Percentiles rank a stretch among this genome's conserved stretches.
These are phyloP conservation scores for Stylonectria norvegica DNA, from an alignment of 2,329 filamentous ascomycete genomes.

Conservation along the genomic window DNA sequence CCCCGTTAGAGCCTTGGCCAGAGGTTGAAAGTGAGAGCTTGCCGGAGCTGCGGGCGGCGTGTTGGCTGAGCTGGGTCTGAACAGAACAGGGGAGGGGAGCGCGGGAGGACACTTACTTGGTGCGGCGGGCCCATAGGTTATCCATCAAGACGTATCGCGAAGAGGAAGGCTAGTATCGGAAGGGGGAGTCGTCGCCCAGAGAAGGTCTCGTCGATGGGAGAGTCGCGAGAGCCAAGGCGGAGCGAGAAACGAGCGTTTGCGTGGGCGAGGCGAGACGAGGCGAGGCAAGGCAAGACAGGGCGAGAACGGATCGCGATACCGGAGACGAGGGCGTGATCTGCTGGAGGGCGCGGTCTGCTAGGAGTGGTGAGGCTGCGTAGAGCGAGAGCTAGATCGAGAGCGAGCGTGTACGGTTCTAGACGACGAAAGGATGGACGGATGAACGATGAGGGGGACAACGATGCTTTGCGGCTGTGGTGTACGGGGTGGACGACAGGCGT, in stretches of 20 bases:
- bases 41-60: slow-evolving; percentile 57
- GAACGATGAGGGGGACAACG: slow-evolving; percentile 1
- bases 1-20: slow-evolving; percentile 52
- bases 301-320: not conserved
- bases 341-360: not conserved
- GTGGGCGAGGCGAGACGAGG: slow-evolving; percentile 2
- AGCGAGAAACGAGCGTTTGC: slow-evolving; percentile 6
- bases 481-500: not conserved
- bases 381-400: not conserved
- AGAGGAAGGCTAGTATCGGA: slow-evolving; percentile 19
- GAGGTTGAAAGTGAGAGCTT: slow-evolving; percentile 88
- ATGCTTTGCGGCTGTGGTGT: slow-evolving; percentile 1
- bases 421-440: slow-evolving; percentile 1
- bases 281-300: not conserved
- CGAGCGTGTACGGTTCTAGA: not conserved
- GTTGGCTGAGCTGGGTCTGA: slow-evolving; percentile 12
- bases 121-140: slow-evolving; percentile 75
- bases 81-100: slow-evolving; percentile 2
- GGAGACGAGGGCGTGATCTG: not conserved
- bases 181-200: slow-evolving; percentile 23
- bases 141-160: slow-evolving; percentile 50
- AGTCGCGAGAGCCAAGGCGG: slow-evolving; percentile 6
- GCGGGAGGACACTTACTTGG: slow-evolving; percentile 59
- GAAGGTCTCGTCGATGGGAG: slow-evolving; percentile 15
- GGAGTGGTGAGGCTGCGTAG: too few species aligned